Conservation (phyloP, 352 stramenopile species). For the Pythium biforme region DNA sequence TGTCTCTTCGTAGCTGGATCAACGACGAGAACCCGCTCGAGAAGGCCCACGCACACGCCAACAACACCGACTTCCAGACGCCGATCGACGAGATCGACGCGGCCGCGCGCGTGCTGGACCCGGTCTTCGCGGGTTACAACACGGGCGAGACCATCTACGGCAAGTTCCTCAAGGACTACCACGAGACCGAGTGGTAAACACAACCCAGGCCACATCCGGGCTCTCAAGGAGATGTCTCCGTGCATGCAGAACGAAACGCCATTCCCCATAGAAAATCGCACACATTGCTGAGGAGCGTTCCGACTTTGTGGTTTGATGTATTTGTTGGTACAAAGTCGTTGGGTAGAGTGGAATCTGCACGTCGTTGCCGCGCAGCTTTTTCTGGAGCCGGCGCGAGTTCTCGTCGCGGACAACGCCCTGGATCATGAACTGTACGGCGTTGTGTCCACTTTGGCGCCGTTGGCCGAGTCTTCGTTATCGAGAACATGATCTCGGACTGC, state of each 20-base stretch:
- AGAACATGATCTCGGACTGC: not conserved
- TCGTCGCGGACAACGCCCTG: constrained; percentile 15
- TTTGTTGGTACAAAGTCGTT: not conserved
- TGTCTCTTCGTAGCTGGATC: constrained; percentile 85
- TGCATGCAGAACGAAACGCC: no score
- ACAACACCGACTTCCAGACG: constrained; percentile 94
- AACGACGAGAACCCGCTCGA: constrained; percentile 97
- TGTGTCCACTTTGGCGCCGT: constrained; percentile 6
- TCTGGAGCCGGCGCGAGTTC: constrained; percentile 3
- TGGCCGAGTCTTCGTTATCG: constrained; percentile 7
- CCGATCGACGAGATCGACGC: constrained; percentile 98
- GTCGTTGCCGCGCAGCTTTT: constrained; percentile 10
- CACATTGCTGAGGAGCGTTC: not conserved
- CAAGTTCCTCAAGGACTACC: constrained; percentile 90
- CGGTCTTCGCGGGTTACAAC: constrained; percentile 91
- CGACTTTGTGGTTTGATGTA: not conserved
- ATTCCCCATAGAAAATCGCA: not conserved
- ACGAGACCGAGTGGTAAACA: constrained; percentile 87
- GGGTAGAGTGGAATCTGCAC: constrained; percentile 15
- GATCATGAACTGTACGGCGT: constrained; percentile 10
- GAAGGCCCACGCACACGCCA: constrained; percentile 90
- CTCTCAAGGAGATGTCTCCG: no score
- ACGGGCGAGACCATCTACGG: constrained; percentile 60
- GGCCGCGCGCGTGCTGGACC: constrained; percentile 93
- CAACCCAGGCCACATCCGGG: no score